Conservation (phyloP, 352 stramenopile species). For the Phytophthora vignae region DNA sequence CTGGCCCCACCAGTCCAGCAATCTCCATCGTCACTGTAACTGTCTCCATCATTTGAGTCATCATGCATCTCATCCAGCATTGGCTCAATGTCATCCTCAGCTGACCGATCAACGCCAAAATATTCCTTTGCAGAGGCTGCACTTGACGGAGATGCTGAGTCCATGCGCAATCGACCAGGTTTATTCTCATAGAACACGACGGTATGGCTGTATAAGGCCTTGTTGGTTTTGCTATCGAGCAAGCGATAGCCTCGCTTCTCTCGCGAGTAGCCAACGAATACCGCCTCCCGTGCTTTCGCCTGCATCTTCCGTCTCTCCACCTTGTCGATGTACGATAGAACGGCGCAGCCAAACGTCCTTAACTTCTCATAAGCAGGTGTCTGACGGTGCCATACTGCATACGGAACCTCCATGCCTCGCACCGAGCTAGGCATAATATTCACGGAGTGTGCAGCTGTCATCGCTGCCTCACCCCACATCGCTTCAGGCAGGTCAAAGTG, state of each 20-base stretch:
- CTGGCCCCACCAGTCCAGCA: background rate
- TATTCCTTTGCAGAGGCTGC: background rate
- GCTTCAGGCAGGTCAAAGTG: constrained; percentile 27
- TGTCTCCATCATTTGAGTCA: background rate
- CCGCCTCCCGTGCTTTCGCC: background rate
- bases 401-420: constrained; percentile 18
- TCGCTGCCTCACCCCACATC: constrained; percentile 25
- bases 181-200: background rate
- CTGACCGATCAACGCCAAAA: background rate
- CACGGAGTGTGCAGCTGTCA: constrained; percentile 22
- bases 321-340: constrained; percentile 9
- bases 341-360: constrained; percentile 13
- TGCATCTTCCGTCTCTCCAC: background rate
- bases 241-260: background rate
- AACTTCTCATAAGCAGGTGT: constrained; percentile 7
- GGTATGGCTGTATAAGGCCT: background rate
- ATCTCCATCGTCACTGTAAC: background rate
- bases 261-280: background rate
- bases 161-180: background rate
- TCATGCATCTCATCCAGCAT: background rate
- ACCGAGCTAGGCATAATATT: constrained; percentile 20
- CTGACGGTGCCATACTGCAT: constrained; percentile 13
- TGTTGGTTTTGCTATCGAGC: background rate
- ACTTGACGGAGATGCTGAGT: background rate
- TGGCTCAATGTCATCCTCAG: background rate